Evolutionary conservation across 371 early-diverging fungal species (phyloP).

Genomic region (Syncephalastrum contaminatum): DNA sequence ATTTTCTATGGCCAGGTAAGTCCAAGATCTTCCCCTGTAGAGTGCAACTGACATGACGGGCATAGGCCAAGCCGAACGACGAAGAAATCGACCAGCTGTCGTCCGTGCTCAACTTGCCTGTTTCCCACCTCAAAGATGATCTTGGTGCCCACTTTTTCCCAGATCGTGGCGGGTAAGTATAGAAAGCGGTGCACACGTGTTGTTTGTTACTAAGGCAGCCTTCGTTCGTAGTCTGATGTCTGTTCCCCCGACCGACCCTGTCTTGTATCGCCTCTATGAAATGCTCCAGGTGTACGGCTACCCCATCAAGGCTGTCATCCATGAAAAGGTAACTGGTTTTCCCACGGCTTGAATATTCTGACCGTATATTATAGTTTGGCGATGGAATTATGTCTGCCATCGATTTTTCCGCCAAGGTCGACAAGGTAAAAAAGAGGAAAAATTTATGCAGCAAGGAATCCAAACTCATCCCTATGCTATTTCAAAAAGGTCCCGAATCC

Average conservation of each 20-base stretch:
- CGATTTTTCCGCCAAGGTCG: conserved; percentile 59
- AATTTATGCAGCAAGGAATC: conserved; percentile 1
- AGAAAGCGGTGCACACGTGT: neutral
- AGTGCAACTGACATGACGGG: neutral
- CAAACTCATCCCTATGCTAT: neutral
- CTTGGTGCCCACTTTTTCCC: conserved; percentile 54
- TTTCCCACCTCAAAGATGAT: conserved; percentile 53
- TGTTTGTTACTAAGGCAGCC: neutral
- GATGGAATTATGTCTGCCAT: conserved; percentile 68
- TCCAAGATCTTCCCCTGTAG: neutral
- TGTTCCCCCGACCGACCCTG: conserved; percentile 53
- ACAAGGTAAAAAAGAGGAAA: conserved; percentile 39
- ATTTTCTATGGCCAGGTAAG: conserved; percentile 71
- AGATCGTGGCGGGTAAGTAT: conserved; percentile 52
- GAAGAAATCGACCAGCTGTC: conserved; percentile 53
- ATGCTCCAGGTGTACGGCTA: conserved; percentile 56
- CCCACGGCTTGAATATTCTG: neutral
- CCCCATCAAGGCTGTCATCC: conserved; percentile 51
- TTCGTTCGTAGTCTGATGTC: conserved; percentile 33
- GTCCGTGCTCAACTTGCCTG: conserved; percentile 52
- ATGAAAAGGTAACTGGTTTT: conserved; percentile 48
- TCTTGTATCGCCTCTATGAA: conserved; percentile 56
- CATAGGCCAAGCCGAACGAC: conserved; percentile 50
- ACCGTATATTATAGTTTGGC: conserved; percentile 12
- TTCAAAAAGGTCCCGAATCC: conserved; percentile 40